These are phyloP conservation scores for Juncus effusus DNA, from an alignment of 176 grass and related monocot genomes.

Conservation along the genomic window DNA sequence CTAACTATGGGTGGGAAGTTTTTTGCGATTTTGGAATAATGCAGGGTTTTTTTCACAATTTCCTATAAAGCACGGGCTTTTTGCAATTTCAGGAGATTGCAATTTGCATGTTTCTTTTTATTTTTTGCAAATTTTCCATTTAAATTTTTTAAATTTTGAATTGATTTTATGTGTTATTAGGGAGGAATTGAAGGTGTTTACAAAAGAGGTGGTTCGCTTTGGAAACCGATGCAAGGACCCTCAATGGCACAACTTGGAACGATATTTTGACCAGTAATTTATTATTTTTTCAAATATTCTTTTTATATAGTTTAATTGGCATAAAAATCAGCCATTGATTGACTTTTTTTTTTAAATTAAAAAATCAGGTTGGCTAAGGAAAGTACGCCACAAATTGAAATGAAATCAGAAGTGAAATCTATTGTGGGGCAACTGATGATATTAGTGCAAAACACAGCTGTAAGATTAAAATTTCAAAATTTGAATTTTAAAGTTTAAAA, in stretches of 20 bases:
- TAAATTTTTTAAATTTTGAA: too few relatives aligned
- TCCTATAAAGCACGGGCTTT: too few relatives aligned
- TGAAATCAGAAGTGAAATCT: constrained; percentile 74
- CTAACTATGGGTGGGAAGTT: too few relatives aligned
- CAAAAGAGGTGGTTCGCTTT: constrained; percentile 84
- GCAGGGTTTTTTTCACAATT: too few relatives aligned
- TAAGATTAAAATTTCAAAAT: constrained; percentile 37
- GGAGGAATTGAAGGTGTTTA: constrained; percentile 92
- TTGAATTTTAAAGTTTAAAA: constrained; percentile 19
- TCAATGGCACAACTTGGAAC: constrained; percentile 96
- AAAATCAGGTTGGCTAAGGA: constrained; percentile 62
- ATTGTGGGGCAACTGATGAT: constrained; percentile 78
- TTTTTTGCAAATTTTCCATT: too few relatives aligned
- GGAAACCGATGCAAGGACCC: constrained; percentile 99
- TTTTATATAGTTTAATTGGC: constrained; percentile 9
- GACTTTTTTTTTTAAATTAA: too few relatives aligned
- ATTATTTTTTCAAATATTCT: constrained; percentile 23
- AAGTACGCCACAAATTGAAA: constrained; percentile 57
- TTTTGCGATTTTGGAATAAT: too few relatives aligned
- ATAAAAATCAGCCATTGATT: too few relatives aligned
- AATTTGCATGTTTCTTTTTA: constrained; percentile 14
- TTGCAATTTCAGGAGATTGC: neutral
- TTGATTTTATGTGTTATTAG: constrained; percentile 44
- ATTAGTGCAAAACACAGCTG: constrained; percentile 84
- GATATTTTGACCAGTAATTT: constrained; percentile 87